A percentile compares a stretch with the other conserved stretches of the same genome.
These are phyloP conservation scores for Pseudogymnoascus sp. DNA, from an alignment of 2,329 filamentous ascomycete species.

Conservation along the genomic window DNA sequence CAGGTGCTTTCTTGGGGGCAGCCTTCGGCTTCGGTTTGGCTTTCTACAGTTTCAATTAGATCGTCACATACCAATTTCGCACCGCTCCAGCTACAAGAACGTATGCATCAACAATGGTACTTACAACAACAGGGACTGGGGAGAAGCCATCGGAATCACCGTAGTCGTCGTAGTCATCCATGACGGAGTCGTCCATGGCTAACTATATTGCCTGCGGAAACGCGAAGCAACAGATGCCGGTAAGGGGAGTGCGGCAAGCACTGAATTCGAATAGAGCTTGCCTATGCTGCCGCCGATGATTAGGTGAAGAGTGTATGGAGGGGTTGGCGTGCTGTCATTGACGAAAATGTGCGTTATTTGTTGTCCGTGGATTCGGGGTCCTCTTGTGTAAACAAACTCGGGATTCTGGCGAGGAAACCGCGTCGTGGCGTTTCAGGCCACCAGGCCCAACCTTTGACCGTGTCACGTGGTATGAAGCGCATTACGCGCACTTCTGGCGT, in stretches of 20 bases:
- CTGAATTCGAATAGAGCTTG: neutral
- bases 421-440: slow-evolving; percentile 5
- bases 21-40: slow-evolving; percentile 47
- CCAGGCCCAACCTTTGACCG: neutral
- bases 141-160: slow-evolving; percentile 51
- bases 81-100: neutral
- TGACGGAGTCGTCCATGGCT: slow-evolving; percentile 50
- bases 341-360: neutral
- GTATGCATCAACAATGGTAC: slow-evolving; percentile 10
- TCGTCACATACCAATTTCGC: neutral
- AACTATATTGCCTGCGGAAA: slow-evolving; percentile 37
- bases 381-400: slow-evolving; percentile 5
- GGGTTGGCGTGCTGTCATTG: neutral
- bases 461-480: neutral
- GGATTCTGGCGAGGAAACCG: slow-evolving; percentile 1
- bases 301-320: neutral
- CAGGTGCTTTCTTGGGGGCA: slow-evolving; percentile 41
- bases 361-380: slow-evolving; percentile 1
- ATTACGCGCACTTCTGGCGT: neutral
- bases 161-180: slow-evolving; percentile 38
- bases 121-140: slow-evolving; percentile 43
- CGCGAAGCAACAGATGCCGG: slow-evolving; percentile 18
- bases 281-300: neutral
- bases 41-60: slow-evolving; percentile 33
- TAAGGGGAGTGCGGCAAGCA: slow-evolving; percentile 1